A percentile compares a stretch with the other conserved stretches of the same genome.
Evolutionary conservation across 2,329 filamentous ascomycete genomes (phyloP).

Genomic region (Pyrenophora seminiperda): DNA sequence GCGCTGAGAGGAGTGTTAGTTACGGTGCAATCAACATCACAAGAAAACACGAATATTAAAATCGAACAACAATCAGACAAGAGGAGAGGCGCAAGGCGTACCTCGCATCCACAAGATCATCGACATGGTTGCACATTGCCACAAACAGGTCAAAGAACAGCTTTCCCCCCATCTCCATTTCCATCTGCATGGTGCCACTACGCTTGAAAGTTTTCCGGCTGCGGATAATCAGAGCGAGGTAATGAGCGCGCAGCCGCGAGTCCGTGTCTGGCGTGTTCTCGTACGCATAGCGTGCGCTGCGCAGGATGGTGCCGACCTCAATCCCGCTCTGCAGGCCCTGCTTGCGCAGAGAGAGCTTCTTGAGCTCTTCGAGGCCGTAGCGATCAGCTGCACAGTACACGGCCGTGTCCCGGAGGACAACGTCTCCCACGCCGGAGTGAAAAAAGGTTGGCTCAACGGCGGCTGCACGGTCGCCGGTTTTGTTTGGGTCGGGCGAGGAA

Average conservation of each 20-base stretch:
- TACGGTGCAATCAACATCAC: conserved; percentile 11
- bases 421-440: conserved; percentile 72
- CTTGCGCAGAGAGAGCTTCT: conserved; percentile 88
- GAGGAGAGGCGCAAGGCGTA: conserved; percentile 37
- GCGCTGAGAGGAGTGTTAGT: conserved; percentile 22
- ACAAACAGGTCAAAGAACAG: conserved; percentile 99
- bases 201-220: conserved; percentile 97
- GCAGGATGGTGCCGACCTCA: conserved; percentile 87
- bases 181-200: conserved; percentile 97
- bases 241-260: conserved; percentile 91
- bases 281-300: conserved; percentile 93
- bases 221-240: conserved; percentile 95
- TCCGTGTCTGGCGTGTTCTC: conserved; percentile 92
- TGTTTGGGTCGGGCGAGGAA: conserved; percentile 60
- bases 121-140: conserved; percentile 96
- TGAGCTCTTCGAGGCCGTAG: conserved; percentile 90
- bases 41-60: not conserved
- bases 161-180: conserved; percentile 94
- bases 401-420: conserved; percentile 87
- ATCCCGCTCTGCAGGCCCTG: conserved; percentile 92
- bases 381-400: conserved; percentile 92
- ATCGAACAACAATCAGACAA: not conserved
- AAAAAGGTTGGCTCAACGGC: conserved; percentile 76
- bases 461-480: conserved; percentile 61
- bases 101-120: conserved; percentile 89